A percentile compares a stretch with the other conserved stretches of the same genome.
Evolutionary conservation across 306 rosid genomes (phyloP).

Genomic region (Cucumis sativus): DNA sequence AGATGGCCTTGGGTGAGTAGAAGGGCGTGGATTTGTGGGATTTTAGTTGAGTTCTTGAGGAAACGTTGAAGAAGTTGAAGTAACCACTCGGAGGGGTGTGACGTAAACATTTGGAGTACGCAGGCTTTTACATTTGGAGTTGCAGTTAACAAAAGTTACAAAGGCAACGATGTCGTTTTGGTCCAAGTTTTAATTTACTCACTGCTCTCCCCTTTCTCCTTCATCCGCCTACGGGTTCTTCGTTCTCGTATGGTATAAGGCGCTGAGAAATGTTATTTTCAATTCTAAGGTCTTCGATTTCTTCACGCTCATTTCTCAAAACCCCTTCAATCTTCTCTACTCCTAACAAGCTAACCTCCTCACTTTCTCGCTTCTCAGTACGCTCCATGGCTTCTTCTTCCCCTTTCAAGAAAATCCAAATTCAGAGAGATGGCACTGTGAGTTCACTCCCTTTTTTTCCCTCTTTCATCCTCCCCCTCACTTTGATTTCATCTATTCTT

Average conservation of each 20-base stretch:
- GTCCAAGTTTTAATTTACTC: not conserved
- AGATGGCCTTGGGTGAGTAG: conserved; percentile 36
- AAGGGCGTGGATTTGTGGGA: conserved; percentile 54
- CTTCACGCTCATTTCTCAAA: conserved; percentile 10
- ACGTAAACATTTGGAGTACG: conserved; percentile 7
- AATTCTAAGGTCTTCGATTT: conserved; percentile 21
- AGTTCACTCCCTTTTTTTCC: conserved; percentile 10
- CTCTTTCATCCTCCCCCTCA: not conserved
- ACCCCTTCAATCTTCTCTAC: conserved; percentile 14
- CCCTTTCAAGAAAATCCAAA: conserved; percentile 70
- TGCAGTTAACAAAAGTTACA: too few species aligned
- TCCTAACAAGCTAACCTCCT: conserved; percentile 17
- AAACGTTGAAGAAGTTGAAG: conserved; percentile 52
- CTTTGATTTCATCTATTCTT: conserved; percentile 1
- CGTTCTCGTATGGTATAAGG: not conserved
- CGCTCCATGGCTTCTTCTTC: conserved; percentile 61
- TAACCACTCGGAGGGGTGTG: conserved; percentile 23
- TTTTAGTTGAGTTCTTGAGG: conserved; percentile 19
- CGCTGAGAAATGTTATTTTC: conserved; percentile 14
- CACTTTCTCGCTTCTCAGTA: conserved; percentile 36
- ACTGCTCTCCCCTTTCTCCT: not conserved
- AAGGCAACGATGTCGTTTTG: not conserved
- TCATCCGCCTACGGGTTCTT: not conserved
- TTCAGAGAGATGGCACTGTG: conserved; percentile 62
- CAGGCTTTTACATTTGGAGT: too few species aligned